These are phyloP conservation scores for Hypomontagnella submonticulosa DNA, from an alignment of 495 filamentous ascomycete genomes.

Conservation along the genomic window DNA sequence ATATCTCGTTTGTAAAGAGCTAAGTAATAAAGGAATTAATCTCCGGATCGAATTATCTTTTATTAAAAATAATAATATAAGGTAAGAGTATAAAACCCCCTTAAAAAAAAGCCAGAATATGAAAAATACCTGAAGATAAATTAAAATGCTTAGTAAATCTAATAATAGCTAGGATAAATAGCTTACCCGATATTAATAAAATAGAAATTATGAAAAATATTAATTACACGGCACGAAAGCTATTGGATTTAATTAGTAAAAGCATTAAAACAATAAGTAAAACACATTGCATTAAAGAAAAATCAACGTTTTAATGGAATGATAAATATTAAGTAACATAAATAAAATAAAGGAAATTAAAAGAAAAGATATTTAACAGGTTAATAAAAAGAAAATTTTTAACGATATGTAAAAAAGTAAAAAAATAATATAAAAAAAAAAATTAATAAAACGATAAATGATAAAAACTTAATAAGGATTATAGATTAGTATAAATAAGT, in stretches of 20 bases:
- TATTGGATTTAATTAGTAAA: neutral
- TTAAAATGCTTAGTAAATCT: neutral
- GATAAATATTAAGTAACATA: neutral
- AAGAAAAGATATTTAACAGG: neutral
- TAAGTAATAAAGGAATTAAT: neutral
- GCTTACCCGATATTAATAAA: neutral
- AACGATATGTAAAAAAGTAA: neutral
- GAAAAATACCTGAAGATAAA: neutral
- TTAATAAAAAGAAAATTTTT: conserved; percentile 2
- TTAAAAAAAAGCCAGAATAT: neutral
- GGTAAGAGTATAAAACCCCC: too few species aligned
- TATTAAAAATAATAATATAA: neutral
- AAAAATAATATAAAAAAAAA: neutral
- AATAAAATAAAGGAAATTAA: neutral
- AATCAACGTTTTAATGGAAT: neutral
- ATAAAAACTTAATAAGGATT: conserved; percentile 2
- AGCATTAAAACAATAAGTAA: neutral
- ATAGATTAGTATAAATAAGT: neutral
- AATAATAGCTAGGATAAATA: neutral
- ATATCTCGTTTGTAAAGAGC: neutral
- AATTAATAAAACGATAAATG: neutral
- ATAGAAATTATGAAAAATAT: neutral
- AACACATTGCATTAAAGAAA: neutral
- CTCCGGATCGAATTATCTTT: neutral
- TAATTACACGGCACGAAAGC: neutral